A percentile compares a stretch with the other conserved stretches of the same genome.
These are phyloP conservation scores for Lyophyllum atratum DNA, from an alignment of 768 basidiomycete genomes.

Conservation along the genomic window DNA sequence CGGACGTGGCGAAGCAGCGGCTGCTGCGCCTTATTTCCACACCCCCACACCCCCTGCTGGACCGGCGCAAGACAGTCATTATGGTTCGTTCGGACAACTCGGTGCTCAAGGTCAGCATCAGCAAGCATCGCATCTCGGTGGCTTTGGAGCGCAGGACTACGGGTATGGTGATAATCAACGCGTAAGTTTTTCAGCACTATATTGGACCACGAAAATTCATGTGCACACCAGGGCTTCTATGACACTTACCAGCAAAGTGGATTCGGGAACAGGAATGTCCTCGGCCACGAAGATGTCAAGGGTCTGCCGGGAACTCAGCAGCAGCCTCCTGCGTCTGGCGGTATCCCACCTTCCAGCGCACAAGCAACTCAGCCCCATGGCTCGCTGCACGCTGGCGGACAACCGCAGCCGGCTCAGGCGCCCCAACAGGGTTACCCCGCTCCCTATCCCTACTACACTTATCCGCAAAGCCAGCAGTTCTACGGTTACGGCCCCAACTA, in stretches of 20 bases:
- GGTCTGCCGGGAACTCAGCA: slow-evolving; percentile 62
- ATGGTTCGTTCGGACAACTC: slow-evolving; percentile 69
- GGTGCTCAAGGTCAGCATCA: slow-evolving; percentile 58
- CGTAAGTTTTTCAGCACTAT: slow-evolving; percentile 39
- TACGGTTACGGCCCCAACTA: slow-evolving; percentile 62
- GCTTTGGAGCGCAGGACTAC: slow-evolving; percentile 68
- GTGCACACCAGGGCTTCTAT: slow-evolving; percentile 63
- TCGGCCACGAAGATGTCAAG: slow-evolving; percentile 79
- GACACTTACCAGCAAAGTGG: slow-evolving; percentile 72
- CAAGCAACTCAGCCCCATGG: slow-evolving; percentile 61
- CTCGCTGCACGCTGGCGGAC: slow-evolving; percentile 49
- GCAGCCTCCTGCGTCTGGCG: slow-evolving; percentile 46
- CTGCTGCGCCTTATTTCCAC: slow-evolving; percentile 67
- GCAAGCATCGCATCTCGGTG: slow-evolving; percentile 53
- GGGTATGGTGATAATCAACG: slow-evolving; percentile 68
- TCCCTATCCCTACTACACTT: slow-evolving; percentile 62
- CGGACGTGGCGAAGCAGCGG: slow-evolving; percentile 59
- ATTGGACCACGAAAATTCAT: slow-evolving; percentile 14
- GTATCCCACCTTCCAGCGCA: slow-evolving; percentile 52
- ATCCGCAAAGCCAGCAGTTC: slow-evolving; percentile 78
- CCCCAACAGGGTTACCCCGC: slow-evolving; percentile 69
- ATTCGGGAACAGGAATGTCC: slow-evolving; percentile 64
- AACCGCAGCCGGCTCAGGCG: slow-evolving; percentile 64
- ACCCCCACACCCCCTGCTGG: slow-evolving; percentile 72
- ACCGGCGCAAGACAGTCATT: slow-evolving; percentile 63